phyloP scores from a whole-genome alignment of 2,329 filamentous ascomycete genomes.

The Chlorencoelia australis region DNA sequence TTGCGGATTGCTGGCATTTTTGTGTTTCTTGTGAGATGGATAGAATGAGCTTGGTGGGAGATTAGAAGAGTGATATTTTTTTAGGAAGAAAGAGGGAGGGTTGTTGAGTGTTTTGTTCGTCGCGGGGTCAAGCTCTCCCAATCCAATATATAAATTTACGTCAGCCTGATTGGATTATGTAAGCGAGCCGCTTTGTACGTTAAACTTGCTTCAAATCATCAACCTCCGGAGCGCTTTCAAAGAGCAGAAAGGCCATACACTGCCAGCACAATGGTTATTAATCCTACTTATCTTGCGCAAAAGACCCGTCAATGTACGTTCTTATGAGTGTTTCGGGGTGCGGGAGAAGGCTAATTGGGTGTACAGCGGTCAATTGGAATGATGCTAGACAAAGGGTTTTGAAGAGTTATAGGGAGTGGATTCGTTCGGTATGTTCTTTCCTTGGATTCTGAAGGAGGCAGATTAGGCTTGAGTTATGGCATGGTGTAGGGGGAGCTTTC shows the following conservation, averaged over 20 bases:
- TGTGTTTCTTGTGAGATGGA: slow-evolving; percentile 2
- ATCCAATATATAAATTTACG: slow-evolving; percentile 1
- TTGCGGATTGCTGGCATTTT: slow-evolving; percentile 70
- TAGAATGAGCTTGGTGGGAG: not conserved
- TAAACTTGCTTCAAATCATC: no score
- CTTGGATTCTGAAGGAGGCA: not conserved
- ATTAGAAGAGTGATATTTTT: not conserved
- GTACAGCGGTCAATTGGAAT: slow-evolving; percentile 71
- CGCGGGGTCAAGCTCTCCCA: slow-evolving; percentile 2
- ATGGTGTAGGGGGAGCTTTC: no score
- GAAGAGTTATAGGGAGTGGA: slow-evolving; percentile 87
- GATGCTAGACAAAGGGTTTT: slow-evolving; percentile 85
- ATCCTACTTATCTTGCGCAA: slow-evolving; percentile 84
- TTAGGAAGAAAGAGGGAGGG: not conserved
- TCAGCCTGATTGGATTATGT: no score
- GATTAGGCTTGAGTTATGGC: slow-evolving; percentile 1
- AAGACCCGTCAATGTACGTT: slow-evolving; percentile 67
- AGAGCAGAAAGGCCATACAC: slow-evolving; percentile 6
- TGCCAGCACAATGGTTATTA: slow-evolving; percentile 62
- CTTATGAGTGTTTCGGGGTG: slow-evolving; percentile 6
- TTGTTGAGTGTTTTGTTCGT: not conserved
- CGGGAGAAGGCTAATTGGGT: slow-evolving; percentile 41
- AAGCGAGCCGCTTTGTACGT: no score
- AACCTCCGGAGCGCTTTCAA: no score
- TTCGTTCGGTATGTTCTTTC: slow-evolving; percentile 67